Evolutionary conservation across 768 basidiomycete species (phyloP), one percentile per base, ranked within the genome.

Genomic region (Xerocomellus intermedius): DNA sequence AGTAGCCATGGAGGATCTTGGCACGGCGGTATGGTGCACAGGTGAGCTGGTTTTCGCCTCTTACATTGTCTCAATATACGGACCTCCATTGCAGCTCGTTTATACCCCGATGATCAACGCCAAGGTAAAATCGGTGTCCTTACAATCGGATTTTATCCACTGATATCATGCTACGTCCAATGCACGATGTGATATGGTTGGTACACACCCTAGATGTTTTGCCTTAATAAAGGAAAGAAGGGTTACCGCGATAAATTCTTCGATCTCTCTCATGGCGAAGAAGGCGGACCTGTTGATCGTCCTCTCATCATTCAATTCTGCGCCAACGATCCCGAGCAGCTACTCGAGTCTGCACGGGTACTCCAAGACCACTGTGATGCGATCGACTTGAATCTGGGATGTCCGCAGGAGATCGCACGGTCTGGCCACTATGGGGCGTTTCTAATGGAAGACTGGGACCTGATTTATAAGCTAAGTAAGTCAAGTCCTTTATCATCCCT

Each of bases 21-120:
- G 89, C 90, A 8, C 79, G 94, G 54, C 76, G 84, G 54, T 91
- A 94, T 66, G 91, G 91, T 28, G 88, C 87, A 30, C 84, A 93
- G 72, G 90, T 89, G 55, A 46, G 52, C 49, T 49, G 8, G 35
- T 57, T 56, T 47, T 56, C 3, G 10, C 3, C 22, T 3, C 10
- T 9, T 21, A 14, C 16, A 21, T 21, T 9, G 33, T 24, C 13
- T 19, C 4, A 12, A 17, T 13, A 21, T 33, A 24, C n/a, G 13
- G n/a, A 54, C 19, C 4, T 33, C 3, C 9, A 12, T 33, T 17
- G 42, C 64, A 94, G 84, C 80, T 98, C 21, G 81, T 84, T n/a
- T 98, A 97, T 67, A 94, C 95, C 0, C 97, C 97, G 17, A 99
- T 99, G 97, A 97, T 99, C 64, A 92, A 96, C 58, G 92, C 94